phyloP scores from a whole-genome alignment of 495 filamentous ascomycete genomes.

The Thozetella sp. region DNA sequence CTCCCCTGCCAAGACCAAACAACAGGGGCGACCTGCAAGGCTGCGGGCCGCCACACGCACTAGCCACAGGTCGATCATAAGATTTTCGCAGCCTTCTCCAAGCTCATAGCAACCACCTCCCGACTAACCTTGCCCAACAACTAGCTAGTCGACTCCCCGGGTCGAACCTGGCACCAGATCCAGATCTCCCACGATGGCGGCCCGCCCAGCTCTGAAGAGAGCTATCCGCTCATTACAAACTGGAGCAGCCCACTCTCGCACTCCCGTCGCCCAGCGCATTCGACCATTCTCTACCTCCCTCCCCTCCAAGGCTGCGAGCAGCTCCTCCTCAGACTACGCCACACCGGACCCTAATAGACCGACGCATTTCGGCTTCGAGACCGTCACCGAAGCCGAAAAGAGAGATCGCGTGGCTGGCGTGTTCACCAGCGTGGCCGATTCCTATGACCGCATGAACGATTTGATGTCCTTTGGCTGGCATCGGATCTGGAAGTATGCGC shows the following conservation, averaged over 20 bases:
- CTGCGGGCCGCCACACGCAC: not conserved
- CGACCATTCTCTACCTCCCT: conserved; percentile 20
- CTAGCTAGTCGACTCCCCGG: not conserved
- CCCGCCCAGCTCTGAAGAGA: conserved; percentile 23
- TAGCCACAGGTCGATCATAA: conserved; percentile 10
- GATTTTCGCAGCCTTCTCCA: conserved; percentile 21
- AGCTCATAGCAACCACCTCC: not conserved
- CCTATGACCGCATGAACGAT: conserved; percentile 97
- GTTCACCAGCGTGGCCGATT: conserved; percentile 93
- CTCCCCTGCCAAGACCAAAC: not conserved
- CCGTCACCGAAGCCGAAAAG: conserved; percentile 82
- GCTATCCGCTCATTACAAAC: conserved; percentile 15
- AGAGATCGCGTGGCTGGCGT: conserved; percentile 70
- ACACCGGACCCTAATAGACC: conserved; percentile 57
- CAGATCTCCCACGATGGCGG: conserved; percentile 15
- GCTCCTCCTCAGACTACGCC: conserved; percentile 29
- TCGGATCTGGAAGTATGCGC: conserved; percentile 80
- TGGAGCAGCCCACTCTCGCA: conserved; percentile 3
- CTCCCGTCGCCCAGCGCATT: conserved; percentile 8
- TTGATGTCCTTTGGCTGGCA: conserved; percentile 98
- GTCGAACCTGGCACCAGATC: not conserved
- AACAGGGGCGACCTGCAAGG: not conserved
- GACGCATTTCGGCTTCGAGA: conserved; percentile 95
- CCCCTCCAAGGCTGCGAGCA: conserved; percentile 6
- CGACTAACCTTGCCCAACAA: not conserved